phyloP scores from a whole-genome alignment of 2,329 filamentous ascomycete genomes.

The Clarireedia homoeocarpa region DNA sequence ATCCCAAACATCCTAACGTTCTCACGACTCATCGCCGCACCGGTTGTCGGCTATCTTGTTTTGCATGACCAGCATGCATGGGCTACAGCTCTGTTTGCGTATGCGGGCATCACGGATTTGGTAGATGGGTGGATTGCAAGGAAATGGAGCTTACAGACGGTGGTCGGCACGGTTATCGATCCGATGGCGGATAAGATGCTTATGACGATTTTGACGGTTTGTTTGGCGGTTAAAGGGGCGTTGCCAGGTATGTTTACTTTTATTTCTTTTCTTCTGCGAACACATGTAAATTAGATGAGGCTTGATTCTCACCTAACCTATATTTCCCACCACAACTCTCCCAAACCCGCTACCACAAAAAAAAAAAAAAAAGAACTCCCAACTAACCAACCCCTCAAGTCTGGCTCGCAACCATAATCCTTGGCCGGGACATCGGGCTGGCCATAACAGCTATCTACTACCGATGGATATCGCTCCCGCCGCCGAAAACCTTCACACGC shows the following conservation, averaged over 20 bases:
- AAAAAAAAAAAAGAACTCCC: not conserved
- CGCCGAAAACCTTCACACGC: constrained; percentile 81
- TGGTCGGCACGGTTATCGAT: constrained; percentile 90
- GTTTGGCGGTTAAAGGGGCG: constrained; percentile 72
- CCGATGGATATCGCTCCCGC: constrained; percentile 86
- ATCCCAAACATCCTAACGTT: constrained; percentile 91
- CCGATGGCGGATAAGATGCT: constrained; percentile 95
- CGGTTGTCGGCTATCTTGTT: constrained; percentile 80
- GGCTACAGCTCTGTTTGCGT: constrained; percentile 81
- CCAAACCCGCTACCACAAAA: not conserved
- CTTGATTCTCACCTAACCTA: not conserved
- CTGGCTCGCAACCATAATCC: constrained; percentile 83
- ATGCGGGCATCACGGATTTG: constrained; percentile 85
- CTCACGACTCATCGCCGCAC: constrained; percentile 74
- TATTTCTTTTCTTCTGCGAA: constrained; percentile 1
- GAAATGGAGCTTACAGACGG: constrained; percentile 79
- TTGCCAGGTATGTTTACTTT: constrained; percentile 57
- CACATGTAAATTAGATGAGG: not conserved
- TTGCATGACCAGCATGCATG: constrained; percentile 72
- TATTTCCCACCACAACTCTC: not conserved
- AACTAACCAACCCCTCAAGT: constrained; percentile 38
- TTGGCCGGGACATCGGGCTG: constrained; percentile 79
- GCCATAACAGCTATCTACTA: constrained; percentile 88
- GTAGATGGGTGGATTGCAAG: constrained; percentile 93
- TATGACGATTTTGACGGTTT: constrained; percentile 88